These are phyloP conservation scores for Nidularia sp. DNA, from an alignment of 768 basidiomycete species.

Conservation along the genomic window DNA sequence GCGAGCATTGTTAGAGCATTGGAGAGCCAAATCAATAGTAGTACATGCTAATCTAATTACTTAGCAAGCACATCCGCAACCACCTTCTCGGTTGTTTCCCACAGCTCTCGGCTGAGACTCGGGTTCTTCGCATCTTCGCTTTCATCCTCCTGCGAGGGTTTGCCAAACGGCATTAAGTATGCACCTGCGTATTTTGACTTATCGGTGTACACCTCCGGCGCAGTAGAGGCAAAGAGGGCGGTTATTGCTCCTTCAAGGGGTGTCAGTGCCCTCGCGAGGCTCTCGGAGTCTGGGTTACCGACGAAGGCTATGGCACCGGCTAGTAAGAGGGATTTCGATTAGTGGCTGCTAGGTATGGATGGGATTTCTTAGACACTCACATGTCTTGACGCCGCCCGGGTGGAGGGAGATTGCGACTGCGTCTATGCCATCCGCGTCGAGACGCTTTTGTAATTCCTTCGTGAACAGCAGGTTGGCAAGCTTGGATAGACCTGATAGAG, in stretches of 20 bases:
- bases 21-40: too few relatives aligned
- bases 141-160: neutral
- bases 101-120: neutral
- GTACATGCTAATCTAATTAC: neutral
- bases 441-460: neutral
- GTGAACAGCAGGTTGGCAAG: neutral
- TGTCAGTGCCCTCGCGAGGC: neutral
- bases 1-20: too few relatives aligned
- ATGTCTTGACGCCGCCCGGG: neutral
- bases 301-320: neutral
- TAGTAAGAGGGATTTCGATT: neutral
- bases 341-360: neutral
- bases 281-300: neutral
- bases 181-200: neutral
- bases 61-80: neutral
- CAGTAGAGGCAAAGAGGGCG: neutral
- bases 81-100: neutral
- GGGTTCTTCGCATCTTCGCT: neutral
- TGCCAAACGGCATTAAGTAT: neutral
- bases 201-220: neutral
- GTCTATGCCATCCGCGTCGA: neutral
- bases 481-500: neutral
- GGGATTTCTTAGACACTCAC: neutral
- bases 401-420: neutral
- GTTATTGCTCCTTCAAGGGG: neutral